Evolutionary conservation across 202 grass and related monocot genomes (phyloP).

Genomic region (Panicum hallii): DNA sequence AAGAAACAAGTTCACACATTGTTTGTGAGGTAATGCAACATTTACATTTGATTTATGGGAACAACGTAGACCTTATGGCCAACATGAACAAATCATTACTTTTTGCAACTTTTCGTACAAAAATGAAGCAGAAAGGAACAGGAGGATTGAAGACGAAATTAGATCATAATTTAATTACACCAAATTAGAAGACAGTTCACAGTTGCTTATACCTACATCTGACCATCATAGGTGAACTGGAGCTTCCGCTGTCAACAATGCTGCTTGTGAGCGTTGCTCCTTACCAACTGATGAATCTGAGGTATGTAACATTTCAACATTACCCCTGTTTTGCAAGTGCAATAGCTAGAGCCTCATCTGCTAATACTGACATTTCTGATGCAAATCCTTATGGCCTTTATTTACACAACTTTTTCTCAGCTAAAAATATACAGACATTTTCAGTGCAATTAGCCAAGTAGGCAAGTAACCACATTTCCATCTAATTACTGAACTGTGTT

Average conservation of each 20-base stretch:
- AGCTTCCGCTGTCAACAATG: slow-evolving; percentile 77
- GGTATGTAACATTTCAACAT: slow-evolving; percentile 48
- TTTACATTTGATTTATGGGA: not conserved
- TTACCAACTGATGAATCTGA: slow-evolving; percentile 70
- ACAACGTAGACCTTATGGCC: not conserved
- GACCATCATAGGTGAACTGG: slow-evolving; percentile 67
- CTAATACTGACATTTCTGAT: not conserved
- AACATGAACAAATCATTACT: not conserved
- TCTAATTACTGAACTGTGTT: not conserved
- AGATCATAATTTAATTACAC: not conserved
- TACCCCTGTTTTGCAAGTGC: not conserved
- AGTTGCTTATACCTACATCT: slow-evolving; percentile 12
- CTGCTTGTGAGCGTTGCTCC: slow-evolving; percentile 81
- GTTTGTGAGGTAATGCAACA: not conserved
- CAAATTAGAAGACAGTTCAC: not conserved
- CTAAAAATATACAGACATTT: slow-evolving; percentile 13
- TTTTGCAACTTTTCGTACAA: not conserved
- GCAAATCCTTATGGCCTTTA: not conserved
- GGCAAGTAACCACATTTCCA: not conserved
- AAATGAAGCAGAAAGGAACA: not conserved
- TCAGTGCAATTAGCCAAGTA: not conserved
- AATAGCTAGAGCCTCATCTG: not conserved
- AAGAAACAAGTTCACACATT: slow-evolving; percentile 11
- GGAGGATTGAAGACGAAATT: not conserved
- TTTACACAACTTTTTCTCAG: not conserved